A percentile compares a stretch with the other conserved stretches of the same genome.
Evolutionary conservation across 1,284 basidiomycete species (phyloP).

Genomic region (Peniophora sp.): DNA sequence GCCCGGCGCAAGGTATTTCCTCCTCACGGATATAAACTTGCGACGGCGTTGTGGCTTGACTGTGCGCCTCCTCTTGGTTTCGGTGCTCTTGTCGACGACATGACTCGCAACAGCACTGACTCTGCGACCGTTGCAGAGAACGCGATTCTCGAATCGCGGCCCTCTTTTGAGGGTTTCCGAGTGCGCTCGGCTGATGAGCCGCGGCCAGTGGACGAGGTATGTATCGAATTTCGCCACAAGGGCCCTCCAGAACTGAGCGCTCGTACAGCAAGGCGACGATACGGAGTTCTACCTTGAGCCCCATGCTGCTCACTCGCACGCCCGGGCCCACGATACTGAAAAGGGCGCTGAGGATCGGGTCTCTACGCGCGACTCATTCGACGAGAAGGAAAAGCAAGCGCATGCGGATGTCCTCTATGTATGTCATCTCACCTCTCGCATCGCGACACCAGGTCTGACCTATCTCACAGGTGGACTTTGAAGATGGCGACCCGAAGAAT

Average conservation of each 20-base stretch:
- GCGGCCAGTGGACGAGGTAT: neutral
- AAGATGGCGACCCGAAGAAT: conserved; percentile 36
- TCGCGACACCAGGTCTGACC: too few species aligned
- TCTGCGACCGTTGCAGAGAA: conserved; percentile 1
- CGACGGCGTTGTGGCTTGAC: too few species aligned
- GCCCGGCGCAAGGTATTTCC: too few species aligned
- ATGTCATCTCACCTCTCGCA: neutral
- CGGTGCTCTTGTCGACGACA: neutral
- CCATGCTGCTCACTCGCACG: too few species aligned
- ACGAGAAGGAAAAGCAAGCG: conserved; percentile 4
- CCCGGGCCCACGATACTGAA: too few species aligned
- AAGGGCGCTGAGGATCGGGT: too few species aligned
- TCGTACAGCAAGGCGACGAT: conserved; percentile 4
- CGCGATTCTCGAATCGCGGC: too few species aligned
- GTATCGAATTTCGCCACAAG: neutral
- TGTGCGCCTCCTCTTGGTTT: too few species aligned
- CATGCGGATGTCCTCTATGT: conserved; percentile 13
- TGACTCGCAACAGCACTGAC: neutral
- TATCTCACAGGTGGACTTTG: conserved; percentile 47
- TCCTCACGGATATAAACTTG: too few species aligned
- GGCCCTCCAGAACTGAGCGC: too few species aligned
- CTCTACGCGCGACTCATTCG: neutral
- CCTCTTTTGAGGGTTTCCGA: neutral
- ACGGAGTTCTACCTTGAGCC: neutral
- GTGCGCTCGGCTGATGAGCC: neutral